Conservation (phyloP, 345 rosid species). For the Citrus unshiu region DNA sequence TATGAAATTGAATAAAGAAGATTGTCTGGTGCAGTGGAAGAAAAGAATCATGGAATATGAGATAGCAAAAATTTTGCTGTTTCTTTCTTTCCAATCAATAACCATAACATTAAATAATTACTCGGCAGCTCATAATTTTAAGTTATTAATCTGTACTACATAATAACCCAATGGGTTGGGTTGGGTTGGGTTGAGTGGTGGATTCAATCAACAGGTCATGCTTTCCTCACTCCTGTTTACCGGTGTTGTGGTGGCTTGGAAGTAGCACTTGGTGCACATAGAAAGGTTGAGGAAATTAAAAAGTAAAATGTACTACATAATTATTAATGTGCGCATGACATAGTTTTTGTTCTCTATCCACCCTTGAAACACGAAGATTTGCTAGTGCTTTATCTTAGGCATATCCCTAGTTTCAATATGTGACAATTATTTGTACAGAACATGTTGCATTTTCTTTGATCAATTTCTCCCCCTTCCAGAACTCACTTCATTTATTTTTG, state of each 20-base stretch:
- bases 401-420: not conserved
- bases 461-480: not conserved
- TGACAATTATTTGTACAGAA: not conserved
- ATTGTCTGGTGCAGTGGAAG: not conserved
- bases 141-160: not conserved
- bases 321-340: not conserved
- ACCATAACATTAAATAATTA: not conserved
- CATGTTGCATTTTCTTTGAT: not conserved
- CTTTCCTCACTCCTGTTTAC: not conserved
- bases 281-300: not conserved
- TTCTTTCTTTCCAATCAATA: not conserved
- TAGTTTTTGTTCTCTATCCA: not conserved
- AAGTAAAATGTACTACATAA: not conserved
- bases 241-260: not conserved
- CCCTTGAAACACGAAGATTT: not conserved
- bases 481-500: not conserved
- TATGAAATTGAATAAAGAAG: not conserved
- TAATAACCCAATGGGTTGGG: not conserved
- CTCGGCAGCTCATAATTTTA: not conserved
- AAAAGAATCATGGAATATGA: not conserved
- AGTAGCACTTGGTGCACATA: not conserved
- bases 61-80: not conserved
- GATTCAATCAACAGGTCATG: not conserved
- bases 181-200: not conserved
- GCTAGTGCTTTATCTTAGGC: not conserved